phyloP scores from a whole-genome alignment of 2,329 filamentous ascomycete species.

The Calonectria fujianensis region DNA sequence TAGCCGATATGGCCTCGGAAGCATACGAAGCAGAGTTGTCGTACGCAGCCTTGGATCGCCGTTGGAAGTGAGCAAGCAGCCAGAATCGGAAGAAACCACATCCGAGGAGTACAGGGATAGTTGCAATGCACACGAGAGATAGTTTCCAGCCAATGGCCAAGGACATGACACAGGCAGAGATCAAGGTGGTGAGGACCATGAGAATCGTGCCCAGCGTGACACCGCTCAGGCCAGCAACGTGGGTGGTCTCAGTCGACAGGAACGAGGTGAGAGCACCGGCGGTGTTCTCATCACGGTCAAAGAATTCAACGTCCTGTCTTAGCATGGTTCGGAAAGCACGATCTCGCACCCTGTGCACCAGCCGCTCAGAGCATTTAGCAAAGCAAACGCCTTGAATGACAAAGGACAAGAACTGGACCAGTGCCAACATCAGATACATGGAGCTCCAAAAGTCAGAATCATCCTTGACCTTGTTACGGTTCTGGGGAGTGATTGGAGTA shows the following conservation, averaged over 20 bases:
- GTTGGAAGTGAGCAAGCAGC: constrained; percentile 86
- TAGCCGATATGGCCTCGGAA: constrained; percentile 94
- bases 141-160: constrained; percentile 92
- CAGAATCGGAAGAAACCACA: constrained; percentile 94
- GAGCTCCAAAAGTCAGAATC: constrained; percentile 90
- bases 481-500: constrained; percentile 67
- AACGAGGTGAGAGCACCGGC: constrained; percentile 92
- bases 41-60: constrained; percentile 86
- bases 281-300: constrained; percentile 92
- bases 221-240: constrained; percentile 91
- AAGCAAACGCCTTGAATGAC: constrained; percentile 82
- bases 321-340: constrained; percentile 90
- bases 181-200: constrained; percentile 85
- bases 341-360: constrained; percentile 89
- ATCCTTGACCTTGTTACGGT: constrained; percentile 75
- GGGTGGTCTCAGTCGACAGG: constrained; percentile 91
- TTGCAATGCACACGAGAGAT: constrained; percentile 86
- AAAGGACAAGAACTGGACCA: constrained; percentile 83
- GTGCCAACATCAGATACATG: constrained; percentile 91
- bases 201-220: constrained; percentile 91
- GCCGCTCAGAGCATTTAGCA: constrained; percentile 88
- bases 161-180: constrained; percentile 82
- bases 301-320: constrained; percentile 94
- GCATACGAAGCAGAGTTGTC: constrained; percentile 89
- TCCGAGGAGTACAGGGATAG: constrained; percentile 84